phyloP scores from a whole-genome alignment of 2,329 filamentous ascomycete species.

The Monosporascus ibericus region DNA sequence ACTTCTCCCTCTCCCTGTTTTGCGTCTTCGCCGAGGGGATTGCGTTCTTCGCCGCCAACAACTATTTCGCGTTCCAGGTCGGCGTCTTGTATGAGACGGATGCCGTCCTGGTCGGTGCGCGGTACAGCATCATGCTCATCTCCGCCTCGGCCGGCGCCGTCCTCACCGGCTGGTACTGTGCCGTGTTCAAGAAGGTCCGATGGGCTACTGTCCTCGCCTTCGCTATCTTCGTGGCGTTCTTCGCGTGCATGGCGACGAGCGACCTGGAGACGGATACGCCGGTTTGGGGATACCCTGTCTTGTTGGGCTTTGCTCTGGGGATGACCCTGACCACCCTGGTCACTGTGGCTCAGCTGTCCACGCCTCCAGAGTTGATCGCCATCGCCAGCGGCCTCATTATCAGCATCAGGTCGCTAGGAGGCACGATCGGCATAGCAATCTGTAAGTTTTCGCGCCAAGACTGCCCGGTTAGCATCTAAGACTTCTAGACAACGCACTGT shows the following conservation, averaged over 20 bases:
- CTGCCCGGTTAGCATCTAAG: not conserved
- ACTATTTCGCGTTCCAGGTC: conserved; percentile 35
- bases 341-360: conserved; percentile 32
- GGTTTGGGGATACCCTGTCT: conserved; percentile 31
- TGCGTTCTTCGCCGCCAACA: conserved; percentile 35
- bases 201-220: conserved; percentile 21
- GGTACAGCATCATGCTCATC: conserved; percentile 29
- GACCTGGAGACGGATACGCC: conserved; percentile 14
- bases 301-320: conserved; percentile 29
- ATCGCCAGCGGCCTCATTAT: conserved; percentile 28
- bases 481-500: conserved; percentile 17
- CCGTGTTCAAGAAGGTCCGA: conserved; percentile 20
- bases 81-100: conserved; percentile 31
- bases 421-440: conserved; percentile 43
- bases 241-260: conserved; percentile 29
- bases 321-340: conserved; percentile 29
- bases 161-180: conserved; percentile 26
- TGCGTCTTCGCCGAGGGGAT: conserved; percentile 33
- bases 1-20: conserved; percentile 29
- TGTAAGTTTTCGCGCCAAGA: conserved; percentile 4
- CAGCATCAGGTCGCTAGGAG: conserved; percentile 35
- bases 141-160: conserved; percentile 22
- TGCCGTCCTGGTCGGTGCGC: conserved; percentile 24
- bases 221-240: conserved; percentile 25
- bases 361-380: conserved; percentile 29